A percentile compares a stretch with the other conserved stretches of the same genome.
Conservation (phyloP, 345 rosid species). For the Acer negundo region DNA sequence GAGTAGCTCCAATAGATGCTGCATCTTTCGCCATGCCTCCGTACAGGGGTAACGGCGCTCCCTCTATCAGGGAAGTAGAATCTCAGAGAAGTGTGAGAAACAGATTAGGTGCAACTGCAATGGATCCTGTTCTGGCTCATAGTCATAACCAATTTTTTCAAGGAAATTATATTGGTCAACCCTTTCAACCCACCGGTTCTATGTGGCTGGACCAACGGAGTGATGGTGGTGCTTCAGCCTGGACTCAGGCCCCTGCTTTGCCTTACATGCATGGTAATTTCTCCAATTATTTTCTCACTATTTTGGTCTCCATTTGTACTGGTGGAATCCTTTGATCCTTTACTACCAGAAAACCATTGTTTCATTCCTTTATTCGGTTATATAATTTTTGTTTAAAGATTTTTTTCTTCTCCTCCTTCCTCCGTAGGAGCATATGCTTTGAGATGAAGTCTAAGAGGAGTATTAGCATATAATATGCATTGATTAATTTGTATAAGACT, state of each 20-base stretch:
- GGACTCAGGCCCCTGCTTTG: slow-evolving; percentile 55
- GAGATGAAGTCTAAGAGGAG: background rate
- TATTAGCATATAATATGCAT: background rate
- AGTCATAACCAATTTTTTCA: slow-evolving; percentile 48
- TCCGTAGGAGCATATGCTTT: background rate
- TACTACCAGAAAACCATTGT: slow-evolving; percentile 7
- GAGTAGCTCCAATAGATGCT: slow-evolving; percentile 37
- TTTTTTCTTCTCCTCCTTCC: background rate
- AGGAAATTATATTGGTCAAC: slow-evolving; percentile 55
- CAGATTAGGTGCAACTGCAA: slow-evolving; percentile 51
- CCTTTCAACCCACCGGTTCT: slow-evolving; percentile 48
- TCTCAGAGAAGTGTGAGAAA: slow-evolving; percentile 61
- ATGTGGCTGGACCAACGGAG: slow-evolving; percentile 51
- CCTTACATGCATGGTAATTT: slow-evolving; percentile 70
- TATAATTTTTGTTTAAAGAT: background rate
- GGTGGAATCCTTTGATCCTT: slow-evolving; percentile 7
- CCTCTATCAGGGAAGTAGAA: slow-evolving; percentile 47
- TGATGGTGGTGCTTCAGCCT: slow-evolving; percentile 54
- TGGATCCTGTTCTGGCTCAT: slow-evolving; percentile 57
- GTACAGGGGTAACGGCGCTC: slow-evolving; percentile 42
- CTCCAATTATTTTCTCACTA: background rate
- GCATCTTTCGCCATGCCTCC: slow-evolving; percentile 43
- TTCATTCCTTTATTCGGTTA: background rate
- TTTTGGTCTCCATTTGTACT: background rate
- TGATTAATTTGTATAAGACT: background rate